Evolutionary conservation across 2,329 filamentous ascomycete species (phyloP), one percentile per base, ranked within the genome.

Genomic region (Pseudonectria foliicola): DNA sequence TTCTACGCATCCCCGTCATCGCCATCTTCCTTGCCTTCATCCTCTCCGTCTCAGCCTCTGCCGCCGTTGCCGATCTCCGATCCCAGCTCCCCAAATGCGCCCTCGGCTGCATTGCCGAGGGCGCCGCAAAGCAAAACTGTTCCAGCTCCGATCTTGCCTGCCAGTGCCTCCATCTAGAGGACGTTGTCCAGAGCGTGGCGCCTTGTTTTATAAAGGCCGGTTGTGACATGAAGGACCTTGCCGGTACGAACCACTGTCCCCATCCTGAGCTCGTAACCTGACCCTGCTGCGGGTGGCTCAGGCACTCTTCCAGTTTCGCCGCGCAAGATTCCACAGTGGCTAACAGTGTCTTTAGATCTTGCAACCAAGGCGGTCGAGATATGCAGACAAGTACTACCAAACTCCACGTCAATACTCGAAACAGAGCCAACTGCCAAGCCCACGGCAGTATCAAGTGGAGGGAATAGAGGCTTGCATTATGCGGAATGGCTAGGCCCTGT

Each of bases 81-180:
- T 24, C 34, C 10, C 14, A 43, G 34, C 56, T 68, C 10, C 66
- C 65, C 13, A 27, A 45, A 6, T 69, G 66, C 48, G 59, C 65
- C 10, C 44, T 56, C 42, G 30, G 43, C 4, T 69, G 66, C 43
- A 50, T 68, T 38, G 43, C 52, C 25, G 34, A 45, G 6, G 57
- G 51, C 10, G 54, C 58, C 13, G 43, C 42, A 13, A 26, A 46
- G 28, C 49, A 61, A 25, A 55, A 56, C 38, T 68, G 64, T 52
- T 37, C 29, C 3, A 15, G 52, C 32, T 39, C 40, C 35, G 61
- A 68, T 45, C 44, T 56, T 28, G 42, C 34, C 11, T 68, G 66
- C 52, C 58, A 60, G 38, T 69, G 66, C 50, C 29, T 30, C 31
- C 57, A 64, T 26, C 38, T 59, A 13, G 46, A 56, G 25, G 46